Evolutionary conservation across 116 monocot species (phyloP), one percentile per base, ranked within the genome.

Genomic region (Thalassia testudinum): DNA sequence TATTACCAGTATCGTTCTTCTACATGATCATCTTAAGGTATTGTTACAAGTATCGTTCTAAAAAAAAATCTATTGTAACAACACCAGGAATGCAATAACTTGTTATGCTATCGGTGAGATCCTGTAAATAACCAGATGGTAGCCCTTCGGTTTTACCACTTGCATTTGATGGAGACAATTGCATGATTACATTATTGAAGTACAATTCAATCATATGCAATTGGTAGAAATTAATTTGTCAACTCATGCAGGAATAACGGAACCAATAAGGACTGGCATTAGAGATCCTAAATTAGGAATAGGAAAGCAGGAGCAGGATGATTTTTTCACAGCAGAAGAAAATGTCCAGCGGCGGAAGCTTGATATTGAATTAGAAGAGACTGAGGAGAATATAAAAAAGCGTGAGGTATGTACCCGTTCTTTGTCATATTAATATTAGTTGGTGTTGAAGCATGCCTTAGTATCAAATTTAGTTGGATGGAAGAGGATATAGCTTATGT

Each of bases 221-320:
- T n/a, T n/a, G n/a, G n/a, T n/a, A n/a, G n/a, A n/a, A n/a, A n/a
- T n/a, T n/a, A n/a, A n/a, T n/a, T n/a, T n/a, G n/a, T n/a, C n/a
- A n/a, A n/a, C n/a, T n/a, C 51, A 49, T 58, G 43, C 66, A 99
- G 97, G 97, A 25, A 99, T 99, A 63, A 61, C 73, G 43, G 97
- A 99, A 54, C 97, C 97, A 42, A 99, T 99, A 77, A 89, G 76
- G 59, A 72, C 97, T 48, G 82, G 76, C 48, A 80, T 99, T 24
- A 77, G 97, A 50, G 97, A 99, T 73, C 69, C 90, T 67, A 99
- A 86, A 52, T 66, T 99, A 47, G 97, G 97, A 26, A 77, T 89
- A 20, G 97, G 97, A 24, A 99, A 99, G 49, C 97, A 99, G 64
- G 97, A 99, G 42, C 72, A 99, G 70, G 97, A 99, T 71, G 97